phyloP scores from a whole-genome alignment of 176 grass and related monocot species.

The Tillandsia leiboldiana region DNA sequence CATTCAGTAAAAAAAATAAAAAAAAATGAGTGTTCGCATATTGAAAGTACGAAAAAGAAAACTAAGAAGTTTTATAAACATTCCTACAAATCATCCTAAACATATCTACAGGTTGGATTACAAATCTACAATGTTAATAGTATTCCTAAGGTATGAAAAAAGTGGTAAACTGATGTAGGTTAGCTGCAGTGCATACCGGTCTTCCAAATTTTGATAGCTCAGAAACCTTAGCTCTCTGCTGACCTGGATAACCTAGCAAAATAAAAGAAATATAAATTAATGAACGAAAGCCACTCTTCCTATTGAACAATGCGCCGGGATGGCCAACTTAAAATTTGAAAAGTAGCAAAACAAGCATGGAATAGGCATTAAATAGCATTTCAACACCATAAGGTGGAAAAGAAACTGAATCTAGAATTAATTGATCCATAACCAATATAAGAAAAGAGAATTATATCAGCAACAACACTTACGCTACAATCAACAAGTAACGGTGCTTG shows the following conservation, averaged over 20 bases:
- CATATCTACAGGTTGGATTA: too few relatives aligned
- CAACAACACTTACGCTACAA: not conserved
- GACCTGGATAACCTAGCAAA: slow-evolving; percentile 19
- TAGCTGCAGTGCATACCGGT: slow-evolving; percentile 3
- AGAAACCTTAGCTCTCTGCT: slow-evolving; percentile 17
- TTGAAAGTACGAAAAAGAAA: too few relatives aligned
- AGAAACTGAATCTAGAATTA: not conserved
- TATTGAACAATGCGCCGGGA: not conserved
- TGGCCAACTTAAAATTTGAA: not conserved
- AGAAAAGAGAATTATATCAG: not conserved
- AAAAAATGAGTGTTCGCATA: too few relatives aligned
- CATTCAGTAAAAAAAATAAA: too few relatives aligned
- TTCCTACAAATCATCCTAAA: too few relatives aligned
- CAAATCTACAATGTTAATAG: too few relatives aligned
- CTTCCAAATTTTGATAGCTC: slow-evolving; percentile 25
- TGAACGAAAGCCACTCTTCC: not conserved
- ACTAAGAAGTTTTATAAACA: too few relatives aligned
- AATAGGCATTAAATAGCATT: not conserved
- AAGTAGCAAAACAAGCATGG: not conserved
- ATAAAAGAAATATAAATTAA: not conserved
- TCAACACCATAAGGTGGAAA: not conserved
- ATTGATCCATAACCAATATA: not conserved
- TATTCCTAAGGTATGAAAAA: too few relatives aligned
- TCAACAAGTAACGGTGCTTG: not conserved
- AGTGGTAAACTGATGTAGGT: too few relatives aligned